Conservation (phyloP, 805 yeast genomes). For the Saccharomycodes ludwigii region DNA sequence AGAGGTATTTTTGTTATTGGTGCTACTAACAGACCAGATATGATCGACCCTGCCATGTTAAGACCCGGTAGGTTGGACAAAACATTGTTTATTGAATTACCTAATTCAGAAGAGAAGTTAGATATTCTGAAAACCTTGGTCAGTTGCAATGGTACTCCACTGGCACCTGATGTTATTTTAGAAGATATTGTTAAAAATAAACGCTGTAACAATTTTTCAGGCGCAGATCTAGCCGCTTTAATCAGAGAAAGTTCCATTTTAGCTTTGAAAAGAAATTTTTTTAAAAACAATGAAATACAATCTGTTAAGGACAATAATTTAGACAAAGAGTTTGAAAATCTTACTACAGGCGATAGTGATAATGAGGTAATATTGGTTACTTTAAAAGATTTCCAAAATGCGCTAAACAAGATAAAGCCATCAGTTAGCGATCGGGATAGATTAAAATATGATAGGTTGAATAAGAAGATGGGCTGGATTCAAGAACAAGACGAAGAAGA, state of each 20-base stretch:
- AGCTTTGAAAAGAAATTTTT: constrained; percentile 68
- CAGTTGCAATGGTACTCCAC: constrained; percentile 61
- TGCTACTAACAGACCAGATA: constrained; percentile 95
- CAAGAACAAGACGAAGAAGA: constrained; percentile 23
- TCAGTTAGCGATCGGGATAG: constrained; percentile 85
- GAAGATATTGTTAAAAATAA: constrained; percentile 53
- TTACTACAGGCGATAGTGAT: constrained; percentile 16
- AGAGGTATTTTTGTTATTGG: constrained; percentile 91
- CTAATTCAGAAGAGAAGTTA: constrained; percentile 60
- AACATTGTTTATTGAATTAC: constrained; percentile 82
- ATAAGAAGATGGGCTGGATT: constrained; percentile 67
- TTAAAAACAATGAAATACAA: constrained; percentile 32
- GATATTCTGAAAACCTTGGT: constrained; percentile 77
- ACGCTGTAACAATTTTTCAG: constrained; percentile 81
- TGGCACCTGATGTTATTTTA: constrained; percentile 51
- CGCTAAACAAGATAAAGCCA: constrained; percentile 69
- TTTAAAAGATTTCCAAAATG: constrained; percentile 51
- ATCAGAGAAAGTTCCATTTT: constrained; percentile 89
- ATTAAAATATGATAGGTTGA: constrained; percentile 58
- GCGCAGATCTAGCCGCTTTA: constrained; percentile 89
- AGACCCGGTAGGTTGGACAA: constrained; percentile 95
- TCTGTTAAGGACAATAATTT: constrained; percentile 34
- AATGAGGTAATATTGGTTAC: constrained; percentile 41
- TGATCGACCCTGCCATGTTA: constrained; percentile 96
- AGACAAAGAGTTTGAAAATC: constrained; percentile 29